phyloP scores from a whole-genome alignment of 257 asterid genomes.

The Solanum rostratum region DNA sequence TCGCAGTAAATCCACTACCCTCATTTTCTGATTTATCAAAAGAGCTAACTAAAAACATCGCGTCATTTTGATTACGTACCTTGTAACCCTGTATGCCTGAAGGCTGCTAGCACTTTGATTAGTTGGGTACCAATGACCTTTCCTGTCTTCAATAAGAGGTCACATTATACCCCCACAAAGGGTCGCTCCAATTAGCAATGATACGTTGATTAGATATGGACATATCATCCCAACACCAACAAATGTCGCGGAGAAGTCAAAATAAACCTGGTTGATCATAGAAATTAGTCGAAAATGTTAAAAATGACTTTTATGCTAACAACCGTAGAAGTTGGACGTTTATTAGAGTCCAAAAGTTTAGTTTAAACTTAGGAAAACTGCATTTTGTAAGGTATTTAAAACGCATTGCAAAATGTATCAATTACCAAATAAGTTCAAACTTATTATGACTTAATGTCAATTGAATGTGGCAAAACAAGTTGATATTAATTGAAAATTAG shows the following conservation, averaged over 20 bases:
- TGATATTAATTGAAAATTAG: not conserved
- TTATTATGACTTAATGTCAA: not conserved
- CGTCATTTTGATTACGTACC: conserved; percentile 8
- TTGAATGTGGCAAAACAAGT: not conserved
- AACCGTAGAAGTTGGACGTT: not conserved
- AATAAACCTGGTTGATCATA: conserved; percentile 35
- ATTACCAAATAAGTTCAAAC: not conserved
- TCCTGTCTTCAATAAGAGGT: conserved; percentile 39
- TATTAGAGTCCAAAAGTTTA: not conserved
- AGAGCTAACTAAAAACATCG: not conserved
- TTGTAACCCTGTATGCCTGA: conserved; percentile 57
- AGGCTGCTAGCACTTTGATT: conserved; percentile 17
- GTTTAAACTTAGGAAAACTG: not conserved
- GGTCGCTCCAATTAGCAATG: conserved; percentile 47
- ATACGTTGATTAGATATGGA: conserved; percentile 48
- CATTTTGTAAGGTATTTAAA: not conserved
- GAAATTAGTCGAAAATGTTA: not conserved
- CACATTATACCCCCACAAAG: conserved; percentile 75
- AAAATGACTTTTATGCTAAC: too few species aligned
- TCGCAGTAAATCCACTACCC: not conserved
- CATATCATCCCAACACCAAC: conserved; percentile 85
- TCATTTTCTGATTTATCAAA: not conserved
- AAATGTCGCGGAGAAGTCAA: conserved; percentile 68
- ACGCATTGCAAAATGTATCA: not conserved
- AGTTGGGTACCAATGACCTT: conserved; percentile 52